Evolutionary conservation across 805 yeast species (phyloP).

Genomic region (Spathaspora hagerdaliae): DNA sequence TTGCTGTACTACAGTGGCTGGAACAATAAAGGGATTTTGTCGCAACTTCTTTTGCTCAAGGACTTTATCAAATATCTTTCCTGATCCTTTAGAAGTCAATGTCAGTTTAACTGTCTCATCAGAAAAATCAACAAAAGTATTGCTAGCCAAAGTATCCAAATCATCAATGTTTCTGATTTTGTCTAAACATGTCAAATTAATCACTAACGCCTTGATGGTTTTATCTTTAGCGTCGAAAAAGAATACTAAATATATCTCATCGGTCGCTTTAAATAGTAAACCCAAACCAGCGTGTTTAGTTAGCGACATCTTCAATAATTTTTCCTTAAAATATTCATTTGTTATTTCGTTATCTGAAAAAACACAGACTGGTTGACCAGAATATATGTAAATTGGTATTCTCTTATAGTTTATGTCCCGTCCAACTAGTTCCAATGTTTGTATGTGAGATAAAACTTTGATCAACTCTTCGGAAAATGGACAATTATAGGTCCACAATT

Average conservation of each 20-base stretch:
- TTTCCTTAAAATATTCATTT: constrained; percentile 15
- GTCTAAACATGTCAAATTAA: constrained; percentile 1
- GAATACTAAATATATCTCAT: constrained; percentile 18
- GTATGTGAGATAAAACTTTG: neutral
- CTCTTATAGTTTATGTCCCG: constrained; percentile 12
- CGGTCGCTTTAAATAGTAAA: constrained; percentile 12
- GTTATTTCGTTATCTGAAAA: constrained; percentile 17
- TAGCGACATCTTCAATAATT: constrained; percentile 9
- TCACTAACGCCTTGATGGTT: constrained; percentile 2
- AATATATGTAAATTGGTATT: constrained; percentile 23
- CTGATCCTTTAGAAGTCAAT: constrained; percentile 2
- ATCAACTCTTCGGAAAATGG: neutral
- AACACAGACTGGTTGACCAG: constrained; percentile 15
- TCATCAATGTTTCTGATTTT: neutral
- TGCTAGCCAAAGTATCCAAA: constrained; percentile 9
- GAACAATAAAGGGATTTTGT: constrained; percentile 13
- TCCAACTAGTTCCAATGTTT: neutral
- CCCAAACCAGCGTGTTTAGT: constrained; percentile 12
- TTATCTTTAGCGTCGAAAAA: constrained; percentile 14
- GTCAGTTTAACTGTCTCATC: neutral
- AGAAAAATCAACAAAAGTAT: constrained; percentile 1
- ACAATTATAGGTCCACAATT: constrained; percentile 14
- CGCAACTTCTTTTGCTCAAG: constrained; percentile 22
- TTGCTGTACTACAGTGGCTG: constrained; percentile 3
- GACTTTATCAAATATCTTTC: constrained; percentile 31